phyloP scores from a whole-genome alignment of 2,329 filamentous ascomycete species.

The Fusarium secorum region DNA sequence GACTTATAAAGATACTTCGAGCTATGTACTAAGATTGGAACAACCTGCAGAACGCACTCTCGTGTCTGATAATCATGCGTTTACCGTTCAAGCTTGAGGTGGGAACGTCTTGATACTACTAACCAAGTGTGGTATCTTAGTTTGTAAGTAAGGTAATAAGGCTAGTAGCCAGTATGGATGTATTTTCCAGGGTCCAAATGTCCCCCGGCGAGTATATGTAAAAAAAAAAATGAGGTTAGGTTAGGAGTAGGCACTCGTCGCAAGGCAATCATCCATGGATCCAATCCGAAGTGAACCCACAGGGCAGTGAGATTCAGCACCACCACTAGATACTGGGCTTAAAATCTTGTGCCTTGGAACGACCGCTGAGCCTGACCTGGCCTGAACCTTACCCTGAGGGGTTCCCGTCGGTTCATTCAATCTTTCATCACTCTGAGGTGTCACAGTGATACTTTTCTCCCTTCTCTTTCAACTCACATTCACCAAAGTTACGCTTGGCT shows the following conservation, averaged over 20 bases:
- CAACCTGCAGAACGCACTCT: background rate
- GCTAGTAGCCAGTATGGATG: background rate
- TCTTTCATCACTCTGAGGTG: background rate
- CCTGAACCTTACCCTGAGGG: constrained; percentile 12
- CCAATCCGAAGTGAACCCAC: constrained; percentile 31
- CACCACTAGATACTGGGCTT: background rate
- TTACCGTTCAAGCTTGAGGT: background rate
- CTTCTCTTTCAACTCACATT: constrained; percentile 1
- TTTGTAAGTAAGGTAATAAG: too few relatives aligned
- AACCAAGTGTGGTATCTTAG: background rate
- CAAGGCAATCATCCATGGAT: background rate
- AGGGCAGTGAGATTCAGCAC: background rate
- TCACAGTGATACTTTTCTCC: constrained; percentile 3
- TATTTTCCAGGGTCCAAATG: constrained; percentile 21
- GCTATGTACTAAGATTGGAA: background rate
- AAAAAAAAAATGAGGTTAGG: background rate
- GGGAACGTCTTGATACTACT: background rate
- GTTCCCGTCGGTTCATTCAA: background rate
- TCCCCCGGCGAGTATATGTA: background rate
- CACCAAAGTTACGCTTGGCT: constrained; percentile 12
- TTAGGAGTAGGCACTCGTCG: background rate
- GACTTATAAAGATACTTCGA: background rate
- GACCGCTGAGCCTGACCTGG: background rate
- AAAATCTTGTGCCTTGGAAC: constrained; percentile 11
- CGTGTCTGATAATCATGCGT: constrained; percentile 17